These are phyloP conservation scores for Venturia aucupariae DNA, from an alignment of 2,329 filamentous ascomycete species.

Conservation along the genomic window DNA sequence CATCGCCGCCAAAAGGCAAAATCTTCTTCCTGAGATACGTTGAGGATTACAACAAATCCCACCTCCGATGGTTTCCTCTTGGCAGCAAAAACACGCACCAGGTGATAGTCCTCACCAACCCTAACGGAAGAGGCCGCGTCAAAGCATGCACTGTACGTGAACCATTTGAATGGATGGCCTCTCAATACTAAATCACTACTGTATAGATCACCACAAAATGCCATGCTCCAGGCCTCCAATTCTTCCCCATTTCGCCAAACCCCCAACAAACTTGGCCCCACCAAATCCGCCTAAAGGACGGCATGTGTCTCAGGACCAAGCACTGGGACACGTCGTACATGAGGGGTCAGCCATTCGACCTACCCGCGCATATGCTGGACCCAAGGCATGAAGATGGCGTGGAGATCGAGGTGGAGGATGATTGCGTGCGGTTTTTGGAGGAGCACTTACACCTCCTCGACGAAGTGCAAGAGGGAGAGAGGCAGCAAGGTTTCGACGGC, in stretches of 20 bases:
- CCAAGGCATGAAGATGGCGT: background rate
- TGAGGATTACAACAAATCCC: background rate
- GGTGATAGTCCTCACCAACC: background rate
- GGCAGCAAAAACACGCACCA: background rate
- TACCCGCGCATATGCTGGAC: background rate
- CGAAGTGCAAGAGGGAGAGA: too few species aligned
- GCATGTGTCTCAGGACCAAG: background rate
- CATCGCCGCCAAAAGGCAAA: too few species aligned
- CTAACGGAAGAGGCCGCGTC: background rate
- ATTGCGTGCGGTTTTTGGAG: background rate
- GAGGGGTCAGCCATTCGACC: background rate
- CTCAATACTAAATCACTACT: too few species aligned
- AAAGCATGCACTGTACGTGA: background rate
- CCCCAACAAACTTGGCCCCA: background rate
- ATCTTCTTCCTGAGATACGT: background rate
- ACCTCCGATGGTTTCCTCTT: background rate
- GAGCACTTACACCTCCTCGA: background rate
- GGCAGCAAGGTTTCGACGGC: too few species aligned
- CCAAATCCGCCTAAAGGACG: background rate
- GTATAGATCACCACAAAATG: background rate
- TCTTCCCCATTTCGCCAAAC: background rate
- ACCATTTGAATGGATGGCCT: too few species aligned
- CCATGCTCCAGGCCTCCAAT: background rate
- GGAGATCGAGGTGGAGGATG: background rate
- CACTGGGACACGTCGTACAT: background rate